These are phyloP conservation scores for Helicosporidium sp. DNA, from an alignment of 139 green algal species.

Conservation along the genomic window DNA sequence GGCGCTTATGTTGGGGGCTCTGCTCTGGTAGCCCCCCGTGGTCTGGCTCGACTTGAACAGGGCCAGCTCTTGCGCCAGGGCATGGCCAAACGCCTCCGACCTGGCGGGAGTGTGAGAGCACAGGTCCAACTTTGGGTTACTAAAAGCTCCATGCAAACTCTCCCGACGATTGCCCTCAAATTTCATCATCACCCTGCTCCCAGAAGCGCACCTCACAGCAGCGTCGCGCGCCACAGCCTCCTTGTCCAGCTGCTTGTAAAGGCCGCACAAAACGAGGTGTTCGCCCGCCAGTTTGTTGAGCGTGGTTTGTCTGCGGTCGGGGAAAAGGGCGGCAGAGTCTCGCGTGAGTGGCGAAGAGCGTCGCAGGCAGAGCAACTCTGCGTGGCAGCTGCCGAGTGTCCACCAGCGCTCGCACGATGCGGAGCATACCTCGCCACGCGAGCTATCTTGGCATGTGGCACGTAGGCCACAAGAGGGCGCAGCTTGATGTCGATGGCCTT, in stretches of 20 bases:
- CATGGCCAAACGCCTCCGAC: background rate
- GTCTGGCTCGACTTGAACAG: background rate
- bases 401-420: background rate
- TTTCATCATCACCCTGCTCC: background rate
- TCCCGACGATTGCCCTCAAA: no score
- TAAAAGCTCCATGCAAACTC: no score
- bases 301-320: background rate
- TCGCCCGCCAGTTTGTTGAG: slow-evolving; percentile 1
- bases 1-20: background rate
- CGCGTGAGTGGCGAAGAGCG: background rate
- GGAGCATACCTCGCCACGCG: background rate
- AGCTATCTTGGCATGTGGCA: background rate
- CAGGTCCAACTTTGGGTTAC: background rate
- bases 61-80: background rate
- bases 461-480: background rate
- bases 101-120: background rate
- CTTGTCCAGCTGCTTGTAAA: background rate
- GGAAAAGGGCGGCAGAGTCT: background rate
- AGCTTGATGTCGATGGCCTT: background rate
- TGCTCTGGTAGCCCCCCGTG: background rate
- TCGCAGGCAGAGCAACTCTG: background rate
- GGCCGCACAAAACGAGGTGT: background rate
- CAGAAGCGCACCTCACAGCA: background rate
- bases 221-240: background rate
- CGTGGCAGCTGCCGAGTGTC: no score